Percentiles rank a stretch among this genome's conserved stretches.
phyloP scores from a whole-genome alignment of 1,284 basidiomycete genomes.

The Ceratobasidium sp. region DNA sequence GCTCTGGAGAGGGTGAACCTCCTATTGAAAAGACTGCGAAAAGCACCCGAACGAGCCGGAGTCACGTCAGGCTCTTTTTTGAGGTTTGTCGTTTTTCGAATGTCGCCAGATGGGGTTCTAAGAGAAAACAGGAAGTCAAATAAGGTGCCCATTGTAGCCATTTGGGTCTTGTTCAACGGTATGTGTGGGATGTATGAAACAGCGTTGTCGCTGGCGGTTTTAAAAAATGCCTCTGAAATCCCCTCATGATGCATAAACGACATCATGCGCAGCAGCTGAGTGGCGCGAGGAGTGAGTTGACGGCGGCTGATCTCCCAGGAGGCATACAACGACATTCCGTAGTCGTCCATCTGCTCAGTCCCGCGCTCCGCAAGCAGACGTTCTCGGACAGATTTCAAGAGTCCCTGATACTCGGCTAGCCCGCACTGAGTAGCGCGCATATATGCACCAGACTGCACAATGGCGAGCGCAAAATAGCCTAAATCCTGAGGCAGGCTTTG shows the following conservation, averaged over 20 bases:
- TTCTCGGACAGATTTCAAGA: not conserved
- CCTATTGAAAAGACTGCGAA: not conserved
- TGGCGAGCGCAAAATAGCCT: slow-evolving; percentile 18
- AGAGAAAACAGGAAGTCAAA: too few relatives aligned
- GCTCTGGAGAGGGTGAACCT: too few relatives aligned
- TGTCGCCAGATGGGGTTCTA: too few relatives aligned
- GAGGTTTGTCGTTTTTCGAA: not conserved
- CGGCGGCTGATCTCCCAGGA: slow-evolving; percentile 17
- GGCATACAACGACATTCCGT: slow-evolving; percentile 18
- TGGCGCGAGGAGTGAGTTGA: not conserved
- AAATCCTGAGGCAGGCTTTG: not conserved
- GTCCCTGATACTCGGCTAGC: too few relatives aligned
- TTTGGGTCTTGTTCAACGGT: not conserved
- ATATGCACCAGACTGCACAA: slow-evolving; percentile 35
- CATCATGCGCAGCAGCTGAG: slow-evolving; percentile 1
- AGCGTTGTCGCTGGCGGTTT: not conserved
- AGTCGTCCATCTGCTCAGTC: not conserved
- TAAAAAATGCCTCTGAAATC: not conserved
- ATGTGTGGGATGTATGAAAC: not conserved
- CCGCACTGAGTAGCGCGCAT: not conserved
- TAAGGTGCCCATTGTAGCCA: too few relatives aligned
- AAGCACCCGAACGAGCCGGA: not conserved
- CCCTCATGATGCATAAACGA: slow-evolving; percentile 8
- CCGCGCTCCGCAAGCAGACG: not conserved
- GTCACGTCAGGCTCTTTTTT: not conserved